A percentile compares a stretch with the other conserved stretches of the same genome.
Evolutionary conservation across 1,139 yeast genomes (phyloP).

Genomic region (Kodamaea suecica): DNA sequence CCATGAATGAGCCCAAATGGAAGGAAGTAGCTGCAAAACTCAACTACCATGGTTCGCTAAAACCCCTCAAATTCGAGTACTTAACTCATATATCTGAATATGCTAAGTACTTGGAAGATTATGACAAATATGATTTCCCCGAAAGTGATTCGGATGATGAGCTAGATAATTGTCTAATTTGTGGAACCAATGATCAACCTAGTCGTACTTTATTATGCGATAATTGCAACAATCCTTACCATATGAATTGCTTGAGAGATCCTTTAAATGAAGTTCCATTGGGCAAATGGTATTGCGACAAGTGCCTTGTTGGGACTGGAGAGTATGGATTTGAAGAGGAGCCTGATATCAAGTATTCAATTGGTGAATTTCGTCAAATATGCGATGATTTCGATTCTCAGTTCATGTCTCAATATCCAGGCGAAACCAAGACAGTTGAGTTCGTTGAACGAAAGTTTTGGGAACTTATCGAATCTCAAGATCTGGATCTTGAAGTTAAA

Average conservation of each 20-base stretch:
- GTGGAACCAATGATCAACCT: conserved; percentile 51
- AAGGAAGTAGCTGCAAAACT: conserved; percentile 26
- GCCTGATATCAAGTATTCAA: conserved; percentile 50
- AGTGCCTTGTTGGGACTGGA: conserved; percentile 81
- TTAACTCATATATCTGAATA: conserved; percentile 36
- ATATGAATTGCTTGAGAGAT: conserved; percentile 59
- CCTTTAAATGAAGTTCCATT: conserved; percentile 49
- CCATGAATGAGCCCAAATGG: conserved; percentile 33
- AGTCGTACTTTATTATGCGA: conserved; percentile 59
- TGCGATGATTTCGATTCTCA: conserved; percentile 51
- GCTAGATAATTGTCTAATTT: conserved; percentile 49
- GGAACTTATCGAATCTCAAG: conserved; percentile 48
- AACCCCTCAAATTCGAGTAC: conserved; percentile 32
- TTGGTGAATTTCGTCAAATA: conserved; percentile 56
- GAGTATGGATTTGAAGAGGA: conserved; percentile 88
- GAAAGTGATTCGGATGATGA: conserved; percentile 21
- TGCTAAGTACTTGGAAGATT: conserved; percentile 40
- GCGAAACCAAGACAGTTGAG: conserved; percentile 36
- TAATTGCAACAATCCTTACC: conserved; percentile 70
- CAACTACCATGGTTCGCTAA: conserved; percentile 18
- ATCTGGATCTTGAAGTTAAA: conserved; percentile 52
- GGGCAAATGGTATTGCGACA: conserved; percentile 75
- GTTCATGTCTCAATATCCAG: conserved; percentile 31
- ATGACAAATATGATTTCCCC: conserved; percentile 23
- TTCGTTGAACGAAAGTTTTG: conserved; percentile 59